A percentile compares a stretch with the other conserved stretches of the same genome.
Conservation (phyloP, 208 protist species). For the Leishmania aethiopica region DNA sequence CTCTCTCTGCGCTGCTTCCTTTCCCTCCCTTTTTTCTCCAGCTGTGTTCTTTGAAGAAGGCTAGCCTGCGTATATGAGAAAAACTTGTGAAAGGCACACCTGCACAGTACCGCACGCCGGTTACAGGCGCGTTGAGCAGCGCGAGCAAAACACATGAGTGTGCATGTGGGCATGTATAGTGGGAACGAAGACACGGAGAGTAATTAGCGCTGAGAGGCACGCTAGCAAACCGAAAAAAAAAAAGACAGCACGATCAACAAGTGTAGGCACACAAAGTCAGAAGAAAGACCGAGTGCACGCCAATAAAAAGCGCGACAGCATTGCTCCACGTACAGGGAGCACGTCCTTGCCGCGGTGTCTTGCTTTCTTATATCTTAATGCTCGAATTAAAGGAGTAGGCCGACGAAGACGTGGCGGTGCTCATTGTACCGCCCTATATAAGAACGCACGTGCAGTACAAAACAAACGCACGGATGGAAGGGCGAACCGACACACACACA, state of each 20-base stretch:
- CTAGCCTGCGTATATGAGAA: background rate
- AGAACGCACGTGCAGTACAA: background rate
- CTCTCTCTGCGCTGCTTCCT: background rate
- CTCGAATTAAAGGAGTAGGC: background rate
- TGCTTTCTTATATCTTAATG: background rate
- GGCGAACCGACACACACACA: background rate
- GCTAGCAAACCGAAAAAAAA: slow-evolving; percentile 2
- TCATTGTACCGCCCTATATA: background rate
- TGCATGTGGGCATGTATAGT: background rate
- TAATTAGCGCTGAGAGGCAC: slow-evolving; percentile 2
- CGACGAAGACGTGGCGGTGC: background rate
- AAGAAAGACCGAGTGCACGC: slow-evolving; percentile 1
- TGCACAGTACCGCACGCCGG: background rate
- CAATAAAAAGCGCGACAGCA: background rate
- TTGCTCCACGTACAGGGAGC: background rate
- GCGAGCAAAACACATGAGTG: background rate
- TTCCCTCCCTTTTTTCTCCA: background rate
- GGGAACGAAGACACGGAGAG: background rate
- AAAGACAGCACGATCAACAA: background rate
- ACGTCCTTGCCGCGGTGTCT: background rate
- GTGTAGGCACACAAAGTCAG: background rate
- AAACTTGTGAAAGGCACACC: too few species aligned
- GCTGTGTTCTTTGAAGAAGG: background rate
- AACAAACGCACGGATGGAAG: background rate
- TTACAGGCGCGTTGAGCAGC: background rate